Base-by-base conservation (phyloP, 2,329 filamentous ascomycete species). In the Phaeomoniella chlamydospora region DNA sequence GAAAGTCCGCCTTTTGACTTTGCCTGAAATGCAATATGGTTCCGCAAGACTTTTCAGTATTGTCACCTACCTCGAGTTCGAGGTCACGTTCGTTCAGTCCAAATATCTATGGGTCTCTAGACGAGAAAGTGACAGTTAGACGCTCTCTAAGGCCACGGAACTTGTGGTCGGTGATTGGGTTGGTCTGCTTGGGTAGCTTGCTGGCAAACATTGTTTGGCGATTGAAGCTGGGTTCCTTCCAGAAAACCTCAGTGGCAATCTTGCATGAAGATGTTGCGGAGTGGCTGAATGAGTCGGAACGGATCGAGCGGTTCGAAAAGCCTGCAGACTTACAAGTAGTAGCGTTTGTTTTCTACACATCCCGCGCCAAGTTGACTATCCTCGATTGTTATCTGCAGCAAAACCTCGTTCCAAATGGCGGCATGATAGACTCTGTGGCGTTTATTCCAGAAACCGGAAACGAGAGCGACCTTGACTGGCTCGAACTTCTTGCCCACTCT, bases 381-480 rank as follows among this genome's bases (percentile, higher is more conserved):
- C 41, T 64, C 29, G 51, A 63, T 30, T 63, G 59, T 42, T 63
- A 63, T 40, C 40, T 63, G 14, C 50, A 56, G 49, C 55, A 50
- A 43, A 64, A 64, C 33, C 44, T 64, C 6, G 52, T 48, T 12
- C 40, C 44, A 4, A 58, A 61, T 39, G 51, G 53, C 36, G 61
- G 61, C 4, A 52, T 59, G 22, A 48, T 64, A 5, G 59, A 64
- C 35, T 49, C 58, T 38, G 59, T 64, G 4, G 40, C 56, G n/a
- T 64, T 59, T 39, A 44, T 62, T n/a, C 54, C 56, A 12, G 53
- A 58, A 17, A 62, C 57, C 3, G 40, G 51, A 9, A 48, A 57
- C 13, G 37, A 49, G 12, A 43, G 45, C 29, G 56, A 59, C 38
- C 43, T 62, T 13, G 45, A 48, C 29, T 63, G 55, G 50, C 48